phyloP scores from a whole-genome alignment of 2,329 filamentous ascomycete genomes.

The Cercospora zeina region DNA sequence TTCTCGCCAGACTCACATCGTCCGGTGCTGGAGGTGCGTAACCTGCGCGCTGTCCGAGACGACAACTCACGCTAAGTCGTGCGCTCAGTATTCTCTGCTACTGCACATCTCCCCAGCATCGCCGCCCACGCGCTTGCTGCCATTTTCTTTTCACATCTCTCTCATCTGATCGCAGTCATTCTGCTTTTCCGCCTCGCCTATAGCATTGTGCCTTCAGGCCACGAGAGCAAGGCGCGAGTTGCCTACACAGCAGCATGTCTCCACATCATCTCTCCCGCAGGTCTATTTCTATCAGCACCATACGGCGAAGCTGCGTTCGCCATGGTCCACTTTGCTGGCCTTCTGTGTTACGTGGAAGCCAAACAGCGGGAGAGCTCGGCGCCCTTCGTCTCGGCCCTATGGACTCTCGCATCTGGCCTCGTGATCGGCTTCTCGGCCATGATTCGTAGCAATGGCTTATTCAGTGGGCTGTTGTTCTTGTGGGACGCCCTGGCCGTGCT shows the following conservation, averaged over 20 bases:
- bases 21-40: conserved; percentile 47
- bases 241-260: conserved; percentile 70
- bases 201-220: conserved; percentile 52
- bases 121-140: conserved; percentile 55
- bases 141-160: conserved; percentile 67
- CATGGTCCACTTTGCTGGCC: conserved; percentile 72
- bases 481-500: conserved; percentile 56
- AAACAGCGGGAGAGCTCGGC: conserved; percentile 22
- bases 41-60: not conserved
- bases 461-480: conserved; percentile 76
- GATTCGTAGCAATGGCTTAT: conserved; percentile 81
- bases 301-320: conserved; percentile 82
- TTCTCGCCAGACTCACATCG: conserved; percentile 51
- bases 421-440: conserved; percentile 69
- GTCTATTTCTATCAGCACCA: conserved; percentile 83
- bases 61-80: conserved; percentile 35
- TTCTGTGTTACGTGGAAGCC: conserved; percentile 64
- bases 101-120: conserved; percentile 24
- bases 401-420: conserved; percentile 34
- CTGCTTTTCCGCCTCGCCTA: conserved; percentile 67
- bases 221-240: conserved; percentile 44
- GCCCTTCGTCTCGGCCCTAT: conserved; percentile 35
- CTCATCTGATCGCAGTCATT: conserved; percentile 74
- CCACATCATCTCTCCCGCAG: conserved; percentile 83
- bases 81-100: conserved; percentile 15